These are phyloP conservation scores for Aspergillus saccharolyticus DNA, from an alignment of 495 filamentous ascomycete species.

Conservation along the genomic window DNA sequence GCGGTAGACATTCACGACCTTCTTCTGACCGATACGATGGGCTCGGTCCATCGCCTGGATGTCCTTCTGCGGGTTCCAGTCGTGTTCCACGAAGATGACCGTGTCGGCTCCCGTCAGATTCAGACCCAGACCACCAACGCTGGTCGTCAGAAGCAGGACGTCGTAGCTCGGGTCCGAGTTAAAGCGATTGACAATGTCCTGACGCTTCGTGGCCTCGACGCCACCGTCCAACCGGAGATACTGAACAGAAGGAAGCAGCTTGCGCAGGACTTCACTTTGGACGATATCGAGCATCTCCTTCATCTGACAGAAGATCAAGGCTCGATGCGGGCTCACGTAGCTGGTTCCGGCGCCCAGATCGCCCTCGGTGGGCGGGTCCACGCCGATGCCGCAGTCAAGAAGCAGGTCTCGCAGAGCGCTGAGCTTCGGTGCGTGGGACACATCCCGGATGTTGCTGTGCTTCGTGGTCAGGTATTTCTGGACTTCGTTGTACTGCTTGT, in stretches of 20 bases:
- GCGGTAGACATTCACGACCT: constrained; percentile 98
- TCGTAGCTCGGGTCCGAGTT: constrained; percentile 96
- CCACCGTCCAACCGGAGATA: constrained; percentile 87
- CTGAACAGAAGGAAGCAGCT: constrained; percentile 78
- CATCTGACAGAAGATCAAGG: constrained; percentile 97
- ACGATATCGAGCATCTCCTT: constrained; percentile 99
- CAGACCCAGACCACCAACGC: constrained; percentile 87
- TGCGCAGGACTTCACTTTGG: constrained; percentile 81
- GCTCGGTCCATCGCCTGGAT: constrained; percentile 98
- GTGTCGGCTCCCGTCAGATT: constrained; percentile 97
- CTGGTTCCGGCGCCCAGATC: constrained; percentile 62
- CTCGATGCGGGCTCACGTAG: constrained; percentile 90
- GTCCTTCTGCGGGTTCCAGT: constrained; percentile 99
- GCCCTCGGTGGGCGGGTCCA: constrained; percentile 48
- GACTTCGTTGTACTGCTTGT: constrained; percentile 84
- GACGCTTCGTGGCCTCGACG: constrained; percentile 83
- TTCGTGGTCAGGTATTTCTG: constrained; percentile 66
- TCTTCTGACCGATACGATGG: constrained; percentile 98
- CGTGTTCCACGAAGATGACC: constrained; percentile 98
- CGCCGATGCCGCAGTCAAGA: constrained; percentile 91
- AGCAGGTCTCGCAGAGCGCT: constrained; percentile 82
- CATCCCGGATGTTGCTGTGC: constrained; percentile 70
- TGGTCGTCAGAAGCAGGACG: constrained; percentile 85
- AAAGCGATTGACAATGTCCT: constrained; percentile 97
- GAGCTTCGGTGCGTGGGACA: constrained; percentile 87